Evolutionary conservation across 2,329 filamentous ascomycete genomes (phyloP).

Genomic region (Xylaria sp.): DNA sequence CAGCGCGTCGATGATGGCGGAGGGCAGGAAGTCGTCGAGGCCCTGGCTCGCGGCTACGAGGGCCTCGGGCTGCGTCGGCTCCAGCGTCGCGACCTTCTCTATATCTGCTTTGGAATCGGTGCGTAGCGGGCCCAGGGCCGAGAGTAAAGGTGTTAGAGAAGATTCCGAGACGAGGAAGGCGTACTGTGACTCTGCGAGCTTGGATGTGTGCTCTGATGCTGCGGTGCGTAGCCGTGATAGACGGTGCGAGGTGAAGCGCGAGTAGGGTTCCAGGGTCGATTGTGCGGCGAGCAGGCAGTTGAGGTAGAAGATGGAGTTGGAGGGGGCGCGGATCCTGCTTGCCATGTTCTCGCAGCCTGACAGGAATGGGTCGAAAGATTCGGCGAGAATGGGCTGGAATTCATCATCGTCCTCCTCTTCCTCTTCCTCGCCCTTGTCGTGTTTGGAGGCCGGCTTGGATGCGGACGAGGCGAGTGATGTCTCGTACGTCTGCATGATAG

Average conservation of each 20-base stretch:
- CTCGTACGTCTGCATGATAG: constrained; percentile 87
- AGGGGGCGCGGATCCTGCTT: constrained; percentile 66
- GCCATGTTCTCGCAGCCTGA: constrained; percentile 77
- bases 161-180: constrained; percentile 78
- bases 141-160: constrained; percentile 73
- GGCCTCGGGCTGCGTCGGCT: constrained; percentile 66
- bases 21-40: constrained; percentile 91
- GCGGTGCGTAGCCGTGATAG: constrained; percentile 65
- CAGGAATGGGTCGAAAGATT: constrained; percentile 88
- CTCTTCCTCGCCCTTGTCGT: not conserved
- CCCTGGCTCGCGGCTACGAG: constrained; percentile 77
- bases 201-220: constrained; percentile 64
- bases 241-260: constrained; percentile 68
- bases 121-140: constrained; percentile 58
- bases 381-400: constrained; percentile 78
- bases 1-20: constrained; percentile 90
- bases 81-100: constrained; percentile 63
- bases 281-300: constrained; percentile 75
- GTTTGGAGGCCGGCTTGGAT: not conserved
- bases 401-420: constrained; percentile 58
- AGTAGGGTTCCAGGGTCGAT: constrained; percentile 65
- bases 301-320: constrained; percentile 72
- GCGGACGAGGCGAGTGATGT: constrained; percentile 72
- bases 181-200: constrained; percentile 75
- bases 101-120: constrained; percentile 58